Evolutionary conservation across 108 stramenopile species (phyloP), one percentile per base, ranked within the genome.

Genomic region (Chaetoceros tenuissimus): DNA sequence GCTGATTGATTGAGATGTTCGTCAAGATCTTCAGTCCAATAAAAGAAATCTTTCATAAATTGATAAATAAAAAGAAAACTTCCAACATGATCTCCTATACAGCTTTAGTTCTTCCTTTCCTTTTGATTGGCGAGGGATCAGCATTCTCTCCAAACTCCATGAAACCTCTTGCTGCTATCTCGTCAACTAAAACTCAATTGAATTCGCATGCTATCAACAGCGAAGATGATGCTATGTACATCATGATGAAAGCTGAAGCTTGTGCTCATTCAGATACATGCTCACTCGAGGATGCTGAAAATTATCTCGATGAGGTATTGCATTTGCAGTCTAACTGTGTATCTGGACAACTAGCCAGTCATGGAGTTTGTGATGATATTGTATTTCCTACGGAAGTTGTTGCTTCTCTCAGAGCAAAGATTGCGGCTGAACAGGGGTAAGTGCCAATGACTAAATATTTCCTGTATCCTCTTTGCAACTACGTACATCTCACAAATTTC

Each of bases 241-340:
- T 72, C n/a, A 60, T 74, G 66, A 2, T 27, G 31, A 68, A 62
- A 28, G 74, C 74, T 13, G 23, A 48, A 46, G 68, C 63, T 31
- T 86, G 85, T 49, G 81, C 77, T 29, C 3, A 69, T 63, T 79
- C 78, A 0, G 85, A 86, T 29, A 59, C 64, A 1, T 82, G 80
- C 55, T 63, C 75, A 16, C 43, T 82, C 57, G 81, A 86, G 20
- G 66, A 59, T 30, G 79, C 85, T 24, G 63, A 67, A 46, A 17
- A 20, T 2, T 76, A 64, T 48, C 54, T 86, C 13, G 70, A 72
- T 34, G 77, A 77, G 40, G 63, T 86, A 3, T 46, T 86, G 17
- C 71, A 55, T 10, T 28, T 74, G 17, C 79, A 86, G 46, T 57
- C 56, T 27, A 68, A 58, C 0, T 86, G 85, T 53, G 74, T 64